These are phyloP conservation scores for Candida vartiovaarae DNA, from an alignment of 805 yeast species.

Conservation along the genomic window DNA sequence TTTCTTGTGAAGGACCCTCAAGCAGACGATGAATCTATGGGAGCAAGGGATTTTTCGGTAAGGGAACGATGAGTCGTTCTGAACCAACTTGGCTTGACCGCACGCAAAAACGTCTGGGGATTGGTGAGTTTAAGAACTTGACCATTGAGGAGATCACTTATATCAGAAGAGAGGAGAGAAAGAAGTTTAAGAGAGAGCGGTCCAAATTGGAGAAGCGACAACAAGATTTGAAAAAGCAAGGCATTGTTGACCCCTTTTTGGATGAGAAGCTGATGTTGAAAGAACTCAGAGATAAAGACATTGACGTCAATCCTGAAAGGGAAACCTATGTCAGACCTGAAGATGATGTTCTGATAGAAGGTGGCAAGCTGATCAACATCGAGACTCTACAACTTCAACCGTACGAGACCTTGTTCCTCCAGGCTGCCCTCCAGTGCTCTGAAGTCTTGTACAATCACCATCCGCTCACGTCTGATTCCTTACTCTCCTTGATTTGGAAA, in stretches of 20 bases:
- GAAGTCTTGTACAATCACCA: conserved; percentile 24
- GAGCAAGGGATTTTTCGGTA: conserved; percentile 89
- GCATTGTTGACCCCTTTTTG: conserved; percentile 30
- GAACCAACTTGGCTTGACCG: conserved; percentile 89
- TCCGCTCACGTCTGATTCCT: conserved; percentile 8
- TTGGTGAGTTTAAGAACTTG: conserved; percentile 29
- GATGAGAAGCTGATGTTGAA: conserved; percentile 27
- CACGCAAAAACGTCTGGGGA: conserved; percentile 46
- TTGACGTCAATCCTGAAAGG: conserved; percentile 17
- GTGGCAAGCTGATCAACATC: conserved; percentile 25
- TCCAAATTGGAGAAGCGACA: conserved; percentile 47
- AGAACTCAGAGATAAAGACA: conserved; percentile 26
- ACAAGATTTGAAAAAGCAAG: conserved; percentile 32
- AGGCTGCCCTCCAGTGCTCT: conserved; percentile 47
- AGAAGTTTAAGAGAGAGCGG: conserved; percentile 63
- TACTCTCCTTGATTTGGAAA: conserved; percentile 9
- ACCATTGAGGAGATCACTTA: conserved; percentile 75
- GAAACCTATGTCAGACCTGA: conserved; percentile 26
- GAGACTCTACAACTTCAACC: conserved; percentile 59
- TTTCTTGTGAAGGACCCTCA: conserved; percentile 31
- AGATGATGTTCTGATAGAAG: conserved; percentile 27
- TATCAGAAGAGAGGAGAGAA: conserved; percentile 62
- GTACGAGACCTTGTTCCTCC: conserved; percentile 66
- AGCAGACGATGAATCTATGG: conserved; percentile 64
- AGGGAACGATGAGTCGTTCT: conserved; percentile 81